A percentile compares a stretch with the other conserved stretches of the same genome.
Evolutionary conservation across 371 early-diverging fungal genomes (phyloP).

Genomic region (Choanephora cucurbitarum): DNA sequence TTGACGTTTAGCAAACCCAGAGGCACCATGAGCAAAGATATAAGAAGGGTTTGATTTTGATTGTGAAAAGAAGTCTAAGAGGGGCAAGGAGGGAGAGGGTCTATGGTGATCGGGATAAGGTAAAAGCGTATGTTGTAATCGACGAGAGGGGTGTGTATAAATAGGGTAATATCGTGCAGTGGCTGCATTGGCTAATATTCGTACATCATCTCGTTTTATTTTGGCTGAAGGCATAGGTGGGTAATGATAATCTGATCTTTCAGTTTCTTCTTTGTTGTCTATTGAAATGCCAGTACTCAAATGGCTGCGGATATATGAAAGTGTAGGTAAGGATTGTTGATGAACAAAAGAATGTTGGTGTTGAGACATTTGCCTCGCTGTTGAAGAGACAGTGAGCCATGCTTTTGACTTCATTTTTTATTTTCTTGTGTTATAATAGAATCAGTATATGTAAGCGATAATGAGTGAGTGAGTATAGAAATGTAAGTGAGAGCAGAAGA

Average conservation of each 20-base stretch:
- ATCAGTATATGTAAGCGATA: too few relatives aligned
- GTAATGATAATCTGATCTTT: not conserved
- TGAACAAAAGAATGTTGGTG: not conserved
- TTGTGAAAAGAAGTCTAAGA: too few relatives aligned
- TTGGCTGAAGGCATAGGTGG: not conserved
- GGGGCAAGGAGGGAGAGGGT: too few relatives aligned
- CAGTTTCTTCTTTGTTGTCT: too few relatives aligned
- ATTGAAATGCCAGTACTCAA: too few relatives aligned
- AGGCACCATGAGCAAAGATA: constrained; percentile 70
- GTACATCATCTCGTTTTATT: not conserved
- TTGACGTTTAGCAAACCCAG: constrained; percentile 75
- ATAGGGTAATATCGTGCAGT: not conserved
- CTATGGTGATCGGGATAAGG: too few relatives aligned
- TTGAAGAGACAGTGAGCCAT: not conserved
- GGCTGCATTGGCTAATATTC: not conserved
- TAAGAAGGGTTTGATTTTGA: constrained; percentile 23
- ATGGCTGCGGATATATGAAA: not conserved
- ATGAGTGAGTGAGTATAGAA: too few relatives aligned
- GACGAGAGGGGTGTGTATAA: not conserved
- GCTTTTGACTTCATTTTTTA: not conserved
- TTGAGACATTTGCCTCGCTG: not conserved
- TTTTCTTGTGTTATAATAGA: too few relatives aligned
- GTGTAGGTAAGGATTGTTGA: not conserved
- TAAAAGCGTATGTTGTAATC: not conserved
- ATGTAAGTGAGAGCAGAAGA: too few relatives aligned